Percentiles rank a stretch among this genome's conserved stretches.
Evolutionary conservation across 2,329 filamentous ascomycete species (phyloP).

Genomic region (Cytospora mali): DNA sequence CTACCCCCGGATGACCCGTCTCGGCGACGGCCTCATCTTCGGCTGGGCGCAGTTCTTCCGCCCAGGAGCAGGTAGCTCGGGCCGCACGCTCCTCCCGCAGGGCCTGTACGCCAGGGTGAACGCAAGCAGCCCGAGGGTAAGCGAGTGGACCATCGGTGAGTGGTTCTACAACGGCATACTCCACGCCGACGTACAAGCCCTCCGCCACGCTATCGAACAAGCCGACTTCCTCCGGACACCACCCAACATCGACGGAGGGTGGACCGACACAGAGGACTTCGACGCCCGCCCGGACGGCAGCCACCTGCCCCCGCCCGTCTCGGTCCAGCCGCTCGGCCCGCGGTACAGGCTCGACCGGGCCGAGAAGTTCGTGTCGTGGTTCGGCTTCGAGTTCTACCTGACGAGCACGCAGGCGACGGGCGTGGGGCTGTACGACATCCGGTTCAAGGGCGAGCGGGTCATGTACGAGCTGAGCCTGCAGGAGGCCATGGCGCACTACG

Average conservation of each 20-base stretch:
- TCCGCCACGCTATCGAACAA: constrained; percentile 13
- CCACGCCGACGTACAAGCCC: not conserved
- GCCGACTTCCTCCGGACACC: constrained; percentile 18
- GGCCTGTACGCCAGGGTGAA: constrained; percentile 48
- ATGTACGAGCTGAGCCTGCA: constrained; percentile 57
- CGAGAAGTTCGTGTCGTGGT: constrained; percentile 53
- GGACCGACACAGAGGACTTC: constrained; percentile 40
- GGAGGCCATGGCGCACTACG: constrained; percentile 56
- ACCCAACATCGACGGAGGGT: constrained; percentile 31
- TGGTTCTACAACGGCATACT: constrained; percentile 28
- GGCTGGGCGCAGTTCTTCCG: constrained; percentile 47
- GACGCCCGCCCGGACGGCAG: constrained; percentile 36
- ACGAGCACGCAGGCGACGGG: constrained; percentile 47
- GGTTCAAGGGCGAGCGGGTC: constrained; percentile 52
- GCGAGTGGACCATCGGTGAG: constrained; percentile 31
- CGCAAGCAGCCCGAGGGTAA: constrained; percentile 35
- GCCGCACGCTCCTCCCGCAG: constrained; percentile 40
- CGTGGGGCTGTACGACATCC: constrained; percentile 51
- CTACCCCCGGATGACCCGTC: constrained; percentile 40
- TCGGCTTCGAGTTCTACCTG: constrained; percentile 57
- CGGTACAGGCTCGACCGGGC: constrained; percentile 47
- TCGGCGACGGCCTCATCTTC: constrained; percentile 44
- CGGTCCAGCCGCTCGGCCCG: constrained; percentile 43
- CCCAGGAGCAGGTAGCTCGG: constrained; percentile 42
- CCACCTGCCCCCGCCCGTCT: constrained; percentile 36